phyloP scores from a whole-genome alignment of 805 yeast genomes.

The Myxozyma vanderwaltii region DNA sequence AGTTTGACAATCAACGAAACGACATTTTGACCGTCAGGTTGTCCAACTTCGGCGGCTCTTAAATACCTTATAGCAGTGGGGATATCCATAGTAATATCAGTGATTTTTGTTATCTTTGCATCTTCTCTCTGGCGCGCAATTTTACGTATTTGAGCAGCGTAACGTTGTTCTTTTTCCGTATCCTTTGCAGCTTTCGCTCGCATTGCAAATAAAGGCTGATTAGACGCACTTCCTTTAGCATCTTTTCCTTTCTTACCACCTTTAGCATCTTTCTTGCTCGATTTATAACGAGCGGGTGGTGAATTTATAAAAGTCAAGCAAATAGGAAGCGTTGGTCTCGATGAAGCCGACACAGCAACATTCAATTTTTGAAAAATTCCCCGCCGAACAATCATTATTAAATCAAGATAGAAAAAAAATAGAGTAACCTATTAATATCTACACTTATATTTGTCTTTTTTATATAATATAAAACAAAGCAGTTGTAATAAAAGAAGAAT shows the following conservation, averaged over 20 bases:
- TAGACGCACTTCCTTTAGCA: neutral
- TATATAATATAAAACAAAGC: too few relatives aligned
- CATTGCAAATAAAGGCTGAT: neutral
- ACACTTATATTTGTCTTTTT: too few relatives aligned
- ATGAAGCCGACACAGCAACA: neutral
- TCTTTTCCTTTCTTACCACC: too few relatives aligned
- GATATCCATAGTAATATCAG: slow-evolving; percentile 66
- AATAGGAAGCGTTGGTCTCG: neutral
- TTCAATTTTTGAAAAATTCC: neutral
- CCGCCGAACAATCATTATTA: slow-evolving; percentile 15
- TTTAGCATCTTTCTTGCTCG: neutral
- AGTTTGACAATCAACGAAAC: slow-evolving; percentile 65
- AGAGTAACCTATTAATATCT: too few relatives aligned
- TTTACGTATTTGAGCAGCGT: slow-evolving; percentile 37
- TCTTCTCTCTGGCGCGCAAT: slow-evolving; percentile 39
- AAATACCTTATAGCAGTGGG: slow-evolving; percentile 68
- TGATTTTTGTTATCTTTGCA: slow-evolving; percentile 50
- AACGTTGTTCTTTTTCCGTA: slow-evolving; percentile 37
- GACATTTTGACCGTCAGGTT: slow-evolving; percentile 69
- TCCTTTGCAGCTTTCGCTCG: slow-evolving; percentile 8
- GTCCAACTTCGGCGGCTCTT: slow-evolving; percentile 90
- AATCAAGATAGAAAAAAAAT: too few relatives aligned
- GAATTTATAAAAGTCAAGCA: too few relatives aligned
- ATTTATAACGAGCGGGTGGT: slow-evolving; percentile 8
- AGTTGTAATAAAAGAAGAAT: too few relatives aligned